These are phyloP conservation scores for Tanacetum coccineum DNA, from an alignment of 129 eudicot species.

Conservation along the genomic window DNA sequence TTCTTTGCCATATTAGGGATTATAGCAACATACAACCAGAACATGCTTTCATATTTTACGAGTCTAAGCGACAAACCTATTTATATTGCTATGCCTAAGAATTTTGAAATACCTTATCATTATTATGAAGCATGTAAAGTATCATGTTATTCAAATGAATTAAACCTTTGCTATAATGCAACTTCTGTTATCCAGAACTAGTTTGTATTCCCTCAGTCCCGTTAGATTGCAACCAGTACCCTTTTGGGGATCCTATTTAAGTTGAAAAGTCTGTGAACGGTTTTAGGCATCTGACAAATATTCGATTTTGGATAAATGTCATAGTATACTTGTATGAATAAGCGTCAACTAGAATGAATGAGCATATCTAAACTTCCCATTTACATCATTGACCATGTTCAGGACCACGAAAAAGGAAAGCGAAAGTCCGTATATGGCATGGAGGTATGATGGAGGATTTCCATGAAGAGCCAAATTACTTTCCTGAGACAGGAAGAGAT, in stretches of 20 bases:
- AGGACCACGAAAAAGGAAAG: conserved; percentile 16
- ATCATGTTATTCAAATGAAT: no score
- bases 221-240: neutral
- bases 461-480: conserved; percentile 9
- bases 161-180: neutral
- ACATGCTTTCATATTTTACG: no score
- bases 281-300: conserved; percentile 9
- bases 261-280: neutral
- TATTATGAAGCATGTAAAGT: no score
- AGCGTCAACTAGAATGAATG: neutral
- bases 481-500: neutral
- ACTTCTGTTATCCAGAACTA: neutral
- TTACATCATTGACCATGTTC: conserved; percentile 11
- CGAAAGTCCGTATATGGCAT: conserved; percentile 3
- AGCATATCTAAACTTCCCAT: neutral
- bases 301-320: neutral
- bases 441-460: conserved; percentile 1
- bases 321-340: neutral
- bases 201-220: neutral
- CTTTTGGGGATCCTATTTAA: conserved; percentile 4
- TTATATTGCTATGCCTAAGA: no score
- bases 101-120: no score
- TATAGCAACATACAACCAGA: no score
- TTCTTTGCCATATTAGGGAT: no score
- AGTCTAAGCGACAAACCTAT: no score